Evolutionary conservation across 768 basidiomycete species (phyloP).

Genomic region (Pulveroboletus ravenelii): DNA sequence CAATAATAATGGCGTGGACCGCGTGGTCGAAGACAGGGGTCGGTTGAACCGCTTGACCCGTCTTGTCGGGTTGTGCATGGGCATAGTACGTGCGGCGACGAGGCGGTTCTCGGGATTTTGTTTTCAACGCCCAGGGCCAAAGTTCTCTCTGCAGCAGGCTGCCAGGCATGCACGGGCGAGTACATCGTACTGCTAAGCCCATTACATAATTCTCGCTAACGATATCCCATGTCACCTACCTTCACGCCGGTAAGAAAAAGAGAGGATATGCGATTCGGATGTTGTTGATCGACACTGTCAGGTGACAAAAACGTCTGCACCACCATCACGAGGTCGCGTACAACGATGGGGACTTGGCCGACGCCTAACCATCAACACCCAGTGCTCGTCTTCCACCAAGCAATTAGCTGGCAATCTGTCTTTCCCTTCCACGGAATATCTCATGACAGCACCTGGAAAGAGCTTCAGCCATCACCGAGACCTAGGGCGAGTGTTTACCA

Average conservation of each 20-base stretch:
- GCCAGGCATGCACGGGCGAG: too few species aligned
- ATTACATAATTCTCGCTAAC: too few species aligned
- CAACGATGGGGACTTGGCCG: background rate
- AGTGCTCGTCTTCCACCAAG: background rate
- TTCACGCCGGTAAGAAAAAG: too few species aligned
- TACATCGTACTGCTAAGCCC: too few species aligned
- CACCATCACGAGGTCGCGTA: background rate
- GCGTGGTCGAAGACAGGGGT: background rate
- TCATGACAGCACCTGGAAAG: background rate
- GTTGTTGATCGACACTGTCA: too few species aligned
- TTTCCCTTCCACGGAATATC: conserved; percentile 6
- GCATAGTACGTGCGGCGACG: conserved; percentile 1
- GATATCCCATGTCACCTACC: too few species aligned
- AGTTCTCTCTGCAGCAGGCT: too few species aligned
- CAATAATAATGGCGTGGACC: too few species aligned
- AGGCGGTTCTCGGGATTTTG: too few species aligned
- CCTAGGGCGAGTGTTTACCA: background rate
- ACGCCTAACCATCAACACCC: conserved; percentile 3
- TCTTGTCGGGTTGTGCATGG: conserved; percentile 18
- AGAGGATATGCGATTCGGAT: too few species aligned
- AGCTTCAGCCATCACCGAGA: background rate
- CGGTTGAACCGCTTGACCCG: conserved; percentile 9
- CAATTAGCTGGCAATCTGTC: background rate
- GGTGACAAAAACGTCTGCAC: background rate
- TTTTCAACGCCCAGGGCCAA: too few species aligned